Percentiles rank a stretch among this genome's conserved stretches.
Conservation (phyloP, 371 early-diverging fungal species). For the Lichtheimia ornata region DNA sequence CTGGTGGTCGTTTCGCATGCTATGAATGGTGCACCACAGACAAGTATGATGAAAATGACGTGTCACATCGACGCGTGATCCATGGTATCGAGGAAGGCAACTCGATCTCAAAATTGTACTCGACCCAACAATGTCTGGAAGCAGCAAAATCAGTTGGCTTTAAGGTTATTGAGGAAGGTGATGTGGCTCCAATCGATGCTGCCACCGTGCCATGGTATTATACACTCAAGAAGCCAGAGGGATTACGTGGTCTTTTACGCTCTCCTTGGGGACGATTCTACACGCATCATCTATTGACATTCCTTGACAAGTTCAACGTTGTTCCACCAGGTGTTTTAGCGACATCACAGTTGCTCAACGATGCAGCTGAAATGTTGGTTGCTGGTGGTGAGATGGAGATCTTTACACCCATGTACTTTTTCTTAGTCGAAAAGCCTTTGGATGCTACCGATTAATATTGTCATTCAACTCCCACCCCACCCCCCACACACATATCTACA, state of each 20-base stretch:
- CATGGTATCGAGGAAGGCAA: slow-evolving; percentile 80
- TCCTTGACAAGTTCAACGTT: slow-evolving; percentile 65
- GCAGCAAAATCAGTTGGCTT: slow-evolving; percentile 75
- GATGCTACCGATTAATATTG: slow-evolving; percentile 5
- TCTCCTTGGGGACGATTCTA: slow-evolving; percentile 54
- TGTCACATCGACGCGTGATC: slow-evolving; percentile 64
- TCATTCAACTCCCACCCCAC: too few relatives aligned
- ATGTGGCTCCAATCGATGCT: slow-evolving; percentile 59
- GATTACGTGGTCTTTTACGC: slow-evolving; percentile 54
- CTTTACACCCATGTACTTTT: slow-evolving; percentile 85
- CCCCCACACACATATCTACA: too few relatives aligned
- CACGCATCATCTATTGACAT: slow-evolving; percentile 60
- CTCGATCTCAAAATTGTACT: slow-evolving; percentile 74
- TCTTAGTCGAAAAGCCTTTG: slow-evolving; percentile 73
- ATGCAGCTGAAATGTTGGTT: slow-evolving; percentile 73
- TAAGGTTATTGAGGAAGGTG: slow-evolving; percentile 62
- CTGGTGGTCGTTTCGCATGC: slow-evolving; percentile 69
- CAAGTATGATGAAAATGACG: slow-evolving; percentile 65
- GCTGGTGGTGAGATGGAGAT: slow-evolving; percentile 70
- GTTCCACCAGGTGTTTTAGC: slow-evolving; percentile 73
- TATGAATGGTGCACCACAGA: slow-evolving; percentile 84
- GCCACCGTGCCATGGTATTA: slow-evolving; percentile 71
- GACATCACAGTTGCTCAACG: slow-evolving; percentile 68
- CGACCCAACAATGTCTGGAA: slow-evolving; percentile 58
- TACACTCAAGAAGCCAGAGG: slow-evolving; percentile 52